Conservation (phyloP, 805 yeast species). For the Barnettozyma sp. region DNA sequence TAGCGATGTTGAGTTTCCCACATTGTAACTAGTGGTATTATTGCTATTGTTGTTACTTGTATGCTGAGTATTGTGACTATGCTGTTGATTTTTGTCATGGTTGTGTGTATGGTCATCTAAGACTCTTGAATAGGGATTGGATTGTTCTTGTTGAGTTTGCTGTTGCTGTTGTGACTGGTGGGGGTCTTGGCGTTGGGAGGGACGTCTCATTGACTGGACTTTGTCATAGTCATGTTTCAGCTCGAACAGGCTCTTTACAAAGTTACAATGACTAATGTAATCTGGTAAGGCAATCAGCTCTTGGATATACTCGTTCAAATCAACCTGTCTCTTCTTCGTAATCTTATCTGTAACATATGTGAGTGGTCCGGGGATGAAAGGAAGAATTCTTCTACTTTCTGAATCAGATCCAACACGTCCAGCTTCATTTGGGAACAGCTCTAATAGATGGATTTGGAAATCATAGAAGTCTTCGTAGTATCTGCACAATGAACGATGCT, state of each 20-base stretch:
- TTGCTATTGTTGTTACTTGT: too few species aligned
- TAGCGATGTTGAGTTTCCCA: constrained; percentile 26
- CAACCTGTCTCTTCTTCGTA: constrained; percentile 46
- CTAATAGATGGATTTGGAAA: constrained; percentile 76
- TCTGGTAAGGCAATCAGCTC: constrained; percentile 64
- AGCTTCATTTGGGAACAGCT: constrained; percentile 85
- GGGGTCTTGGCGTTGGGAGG: constrained; percentile 3
- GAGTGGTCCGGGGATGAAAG: constrained; percentile 94
- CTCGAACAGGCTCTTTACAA: constrained; percentile 67
- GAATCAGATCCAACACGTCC: constrained; percentile 57
- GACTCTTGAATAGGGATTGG: not conserved
- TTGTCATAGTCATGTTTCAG: constrained; percentile 34
- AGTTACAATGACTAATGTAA: constrained; percentile 62
- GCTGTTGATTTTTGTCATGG: constrained; percentile 9
- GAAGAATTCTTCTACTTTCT: constrained; percentile 71
- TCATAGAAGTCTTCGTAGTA: constrained; percentile 95
- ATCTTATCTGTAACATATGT: constrained; percentile 80
- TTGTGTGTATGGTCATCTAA: constrained; percentile 2
- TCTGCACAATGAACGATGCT: constrained; percentile 65
- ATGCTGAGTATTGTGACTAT: too few species aligned
- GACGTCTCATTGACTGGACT: constrained; percentile 6
- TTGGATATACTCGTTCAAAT: constrained; percentile 49
- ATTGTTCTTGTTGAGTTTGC: not conserved
- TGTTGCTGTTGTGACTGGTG: constrained; percentile 1
- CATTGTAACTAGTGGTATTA: constrained; percentile 2